Conservation (phyloP, 495 filamentous ascomycete species). For the Aspergillus avenaceus region DNA sequence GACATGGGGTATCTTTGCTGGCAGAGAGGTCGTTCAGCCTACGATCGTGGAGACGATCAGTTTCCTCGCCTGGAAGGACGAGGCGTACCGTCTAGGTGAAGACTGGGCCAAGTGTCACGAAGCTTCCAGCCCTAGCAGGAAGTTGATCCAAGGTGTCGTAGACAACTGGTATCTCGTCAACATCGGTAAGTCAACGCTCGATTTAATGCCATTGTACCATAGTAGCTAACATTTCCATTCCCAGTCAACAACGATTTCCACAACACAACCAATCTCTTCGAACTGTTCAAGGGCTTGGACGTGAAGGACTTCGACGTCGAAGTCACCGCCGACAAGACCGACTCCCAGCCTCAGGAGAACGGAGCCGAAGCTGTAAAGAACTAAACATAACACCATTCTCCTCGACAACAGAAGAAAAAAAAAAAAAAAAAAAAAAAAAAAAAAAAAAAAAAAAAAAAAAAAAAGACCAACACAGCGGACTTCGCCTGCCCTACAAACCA, state of each 20-base stretch:
- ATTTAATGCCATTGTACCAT: neutral
- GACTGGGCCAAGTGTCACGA: conserved; percentile 94
- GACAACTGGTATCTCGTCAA: conserved; percentile 91
- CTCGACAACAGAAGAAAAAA: too few species aligned
- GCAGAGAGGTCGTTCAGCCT: conserved; percentile 97
- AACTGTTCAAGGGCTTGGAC: conserved; percentile 75
- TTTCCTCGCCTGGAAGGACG: conserved; percentile 99
- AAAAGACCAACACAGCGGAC: neutral
- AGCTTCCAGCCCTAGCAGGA: conserved; percentile 70
- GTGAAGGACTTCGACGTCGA: conserved; percentile 59
- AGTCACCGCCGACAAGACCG: conserved; percentile 17
- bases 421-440: too few species aligned
- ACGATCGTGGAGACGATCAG: conserved; percentile 98
- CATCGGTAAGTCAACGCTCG: conserved; percentile 64
- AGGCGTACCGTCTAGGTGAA: conserved; percentile 85
- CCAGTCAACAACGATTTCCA: conserved; percentile 97
- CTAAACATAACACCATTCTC: too few species aligned
- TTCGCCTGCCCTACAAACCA: neutral
- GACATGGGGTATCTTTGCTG: conserved; percentile 98
- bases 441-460: too few species aligned
- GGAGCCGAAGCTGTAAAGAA: conserved; percentile 21
- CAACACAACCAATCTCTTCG: conserved; percentile 68
- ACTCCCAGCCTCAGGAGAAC: conserved; percentile 9
- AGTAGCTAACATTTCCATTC: conserved; percentile 18
- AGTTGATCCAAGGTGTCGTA: conserved; percentile 78